These are phyloP conservation scores for Calamus simplicifolius DNA, from an alignment of 176 grass and related monocot genomes.

Conservation along the genomic window DNA sequence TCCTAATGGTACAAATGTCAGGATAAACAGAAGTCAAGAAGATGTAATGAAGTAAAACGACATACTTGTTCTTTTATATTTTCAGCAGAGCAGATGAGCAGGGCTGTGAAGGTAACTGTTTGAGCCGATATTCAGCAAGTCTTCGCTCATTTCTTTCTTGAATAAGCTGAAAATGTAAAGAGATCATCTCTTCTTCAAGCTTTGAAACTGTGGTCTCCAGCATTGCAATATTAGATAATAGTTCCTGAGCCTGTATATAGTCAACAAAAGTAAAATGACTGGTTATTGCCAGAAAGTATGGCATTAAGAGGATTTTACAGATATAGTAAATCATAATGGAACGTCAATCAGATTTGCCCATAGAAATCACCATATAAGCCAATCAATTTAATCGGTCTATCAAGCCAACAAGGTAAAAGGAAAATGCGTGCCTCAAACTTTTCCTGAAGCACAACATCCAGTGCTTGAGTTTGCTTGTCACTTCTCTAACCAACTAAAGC, in stretches of 20 bases:
- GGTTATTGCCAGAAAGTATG: no score
- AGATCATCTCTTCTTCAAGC: constrained; percentile 80
- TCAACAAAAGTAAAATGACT: not conserved
- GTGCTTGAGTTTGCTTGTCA: no score
- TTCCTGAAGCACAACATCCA: no score
- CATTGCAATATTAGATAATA: constrained; percentile 64
- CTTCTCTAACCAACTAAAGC: no score
- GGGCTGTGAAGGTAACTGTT: constrained; percentile 30
- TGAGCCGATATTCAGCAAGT: constrained; percentile 69
- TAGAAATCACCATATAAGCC: no score
- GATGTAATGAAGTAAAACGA: not conserved
- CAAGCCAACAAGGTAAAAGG: no score
- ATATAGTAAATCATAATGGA: no score
- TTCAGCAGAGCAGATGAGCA: constrained; percentile 26
- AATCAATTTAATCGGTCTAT: no score
- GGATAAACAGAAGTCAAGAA: not conserved
- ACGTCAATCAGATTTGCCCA: no score
- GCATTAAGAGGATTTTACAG: no score
- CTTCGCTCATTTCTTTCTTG: constrained; percentile 95
- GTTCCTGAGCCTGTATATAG: constrained; percentile 55
- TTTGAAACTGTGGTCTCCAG: constrained; percentile 44
- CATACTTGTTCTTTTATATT: constrained; percentile 22
- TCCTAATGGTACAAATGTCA: no score
- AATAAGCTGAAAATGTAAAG: constrained; percentile 86
- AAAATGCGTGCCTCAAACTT: no score